Conservation (phyloP, 257 asterid species). For the Nicotiana noctiflora region DNA sequence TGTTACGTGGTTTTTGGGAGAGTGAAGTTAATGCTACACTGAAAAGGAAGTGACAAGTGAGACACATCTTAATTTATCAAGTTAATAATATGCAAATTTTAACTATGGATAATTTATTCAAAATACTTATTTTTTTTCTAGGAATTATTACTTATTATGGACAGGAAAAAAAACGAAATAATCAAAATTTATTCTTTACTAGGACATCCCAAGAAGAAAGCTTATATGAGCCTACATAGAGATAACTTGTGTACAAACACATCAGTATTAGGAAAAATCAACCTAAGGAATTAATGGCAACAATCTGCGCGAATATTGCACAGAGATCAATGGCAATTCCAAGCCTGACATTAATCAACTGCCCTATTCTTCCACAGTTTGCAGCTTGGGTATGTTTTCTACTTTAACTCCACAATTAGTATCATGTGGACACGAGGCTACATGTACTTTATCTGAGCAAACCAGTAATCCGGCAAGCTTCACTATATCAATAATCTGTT, state of each 20-base stretch:
- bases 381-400: background rate
- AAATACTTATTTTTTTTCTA: no score
- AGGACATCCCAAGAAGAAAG: background rate
- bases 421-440: slow-evolving; percentile 13
- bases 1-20: no score
- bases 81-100: no score
- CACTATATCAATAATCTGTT: slow-evolving; percentile 36
- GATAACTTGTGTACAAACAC: background rate
- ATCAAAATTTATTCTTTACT: no score
- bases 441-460: slow-evolving; percentile 30
- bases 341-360: no score
- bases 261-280: background rate
- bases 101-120: no score
- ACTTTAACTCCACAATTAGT: background rate
- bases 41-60: no score
- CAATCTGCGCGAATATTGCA: background rate
- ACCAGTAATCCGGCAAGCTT: slow-evolving; percentile 26
- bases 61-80: no score
- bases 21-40: no score
- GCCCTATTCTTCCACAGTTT: background rate
- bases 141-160: no score
- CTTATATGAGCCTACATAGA: background rate
- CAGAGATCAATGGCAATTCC: background rate
- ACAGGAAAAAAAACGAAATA: no score
- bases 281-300: background rate